phyloP scores from a whole-genome alignment of 1,284 basidiomycete species.

The Melampsora larici-populina region DNA sequence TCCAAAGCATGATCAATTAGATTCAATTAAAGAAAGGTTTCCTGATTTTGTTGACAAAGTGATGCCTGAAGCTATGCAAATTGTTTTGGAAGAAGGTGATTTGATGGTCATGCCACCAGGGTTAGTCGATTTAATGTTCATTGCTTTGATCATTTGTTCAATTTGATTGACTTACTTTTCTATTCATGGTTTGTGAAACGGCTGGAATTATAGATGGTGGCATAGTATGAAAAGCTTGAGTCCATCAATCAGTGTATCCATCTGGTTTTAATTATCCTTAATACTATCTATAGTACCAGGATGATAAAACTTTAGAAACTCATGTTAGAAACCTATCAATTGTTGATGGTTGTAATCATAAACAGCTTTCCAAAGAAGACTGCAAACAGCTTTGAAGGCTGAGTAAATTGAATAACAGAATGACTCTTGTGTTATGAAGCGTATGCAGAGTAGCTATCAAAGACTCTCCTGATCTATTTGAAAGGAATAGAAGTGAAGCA shows the following conservation, averaged over 20 bases:
- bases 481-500: no score
- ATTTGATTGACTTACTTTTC: not conserved
- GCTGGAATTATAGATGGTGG: conserved; percentile 48
- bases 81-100: conserved; percentile 73
- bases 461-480: no score
- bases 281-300: no score
- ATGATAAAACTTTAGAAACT: no score
- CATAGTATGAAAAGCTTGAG: conserved; percentile 49
- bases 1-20: conserved; percentile 12
- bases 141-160: not conserved
- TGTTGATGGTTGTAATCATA: no score
- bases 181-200: not conserved
- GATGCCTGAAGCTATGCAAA: conserved; percentile 64
- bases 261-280: conserved; percentile 49
- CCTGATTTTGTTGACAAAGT: conserved; percentile 62
- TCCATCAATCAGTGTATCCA: conserved; percentile 49
- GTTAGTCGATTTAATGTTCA: conserved; percentile 52
- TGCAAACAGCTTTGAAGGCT: no score
- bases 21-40: conserved; percentile 21
- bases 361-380: no score
- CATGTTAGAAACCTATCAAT: no score
- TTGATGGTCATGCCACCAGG: conserved; percentile 79
- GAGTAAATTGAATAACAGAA: no score
- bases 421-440: no score
- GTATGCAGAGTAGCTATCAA: no score